Evolutionary conservation across 2,329 filamentous ascomycete species (phyloP), one percentile per base, ranked within the genome.

Genomic region (Leptographium procerum): DNA sequence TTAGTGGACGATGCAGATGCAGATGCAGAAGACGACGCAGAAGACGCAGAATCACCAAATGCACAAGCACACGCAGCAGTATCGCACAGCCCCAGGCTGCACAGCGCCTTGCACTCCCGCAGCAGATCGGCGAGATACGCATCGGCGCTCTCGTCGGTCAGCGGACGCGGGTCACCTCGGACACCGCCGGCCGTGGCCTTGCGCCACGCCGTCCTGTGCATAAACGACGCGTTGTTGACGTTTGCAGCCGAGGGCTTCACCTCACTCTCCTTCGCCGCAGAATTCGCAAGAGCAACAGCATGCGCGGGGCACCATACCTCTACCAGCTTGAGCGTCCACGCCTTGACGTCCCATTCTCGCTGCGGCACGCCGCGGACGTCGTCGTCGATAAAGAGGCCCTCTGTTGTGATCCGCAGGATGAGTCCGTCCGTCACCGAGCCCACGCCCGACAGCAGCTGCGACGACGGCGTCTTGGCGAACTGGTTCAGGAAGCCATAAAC

Each of bases 321-420:
- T 71, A 95, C 84, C 64, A 87, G 77, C 74, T 95, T 96, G 73
- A 99, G 82, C 50, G 91, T 96, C 94, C 94, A 97, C 29, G 92
- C 91, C 72, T 97, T 97, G 68, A 97, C 85, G 70, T 99, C 94
- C 94, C 94, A 99, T 74, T 99, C 94, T 60, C 94, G 85, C 73
- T 97, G 91, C n/a, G 89, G 86, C 19, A 96, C 89, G 61, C 85
- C 85, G 51, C 91, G 85, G 56, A 96, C 83, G 70, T 97, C 94
- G 70, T 99, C 94, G 70, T 99, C 94, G 68, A 99, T 94, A 73
- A 97, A 97, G 57, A 97, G 80, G 22, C 94, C 94, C 70, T 96
- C 92, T 1, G 90, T 95, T 13, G 89, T 92, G 67, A 97, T 94
- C 56, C 89, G 88, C 61, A 99, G 79, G 61, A 97, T 88, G 52